Conservation (phyloP, 257 asterid species). For the Plectranthus barbatus region DNA sequence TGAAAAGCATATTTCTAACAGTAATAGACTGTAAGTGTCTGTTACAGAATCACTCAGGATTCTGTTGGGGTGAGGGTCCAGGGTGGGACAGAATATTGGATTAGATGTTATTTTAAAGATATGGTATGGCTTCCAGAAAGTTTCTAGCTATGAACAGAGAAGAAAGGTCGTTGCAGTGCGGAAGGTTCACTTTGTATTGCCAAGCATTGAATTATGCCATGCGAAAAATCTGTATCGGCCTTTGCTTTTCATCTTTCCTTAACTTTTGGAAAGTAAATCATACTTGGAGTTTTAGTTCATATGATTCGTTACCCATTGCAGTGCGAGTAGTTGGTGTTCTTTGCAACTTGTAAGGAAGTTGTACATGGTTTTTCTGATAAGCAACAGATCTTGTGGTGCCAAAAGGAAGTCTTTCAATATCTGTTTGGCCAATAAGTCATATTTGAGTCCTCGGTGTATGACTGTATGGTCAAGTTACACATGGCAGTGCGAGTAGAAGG, state of each 20-base stretch:
- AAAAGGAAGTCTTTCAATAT: neutral
- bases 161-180: neutral
- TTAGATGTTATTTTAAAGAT: neutral
- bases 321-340: neutral
- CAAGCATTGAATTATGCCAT: neutral
- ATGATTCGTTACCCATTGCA: neutral
- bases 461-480: too few species aligned
- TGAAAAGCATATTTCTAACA: neutral
- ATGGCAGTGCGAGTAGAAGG: neutral
- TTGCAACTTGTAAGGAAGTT: neutral
- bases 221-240: neutral
- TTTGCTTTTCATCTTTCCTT: neutral
- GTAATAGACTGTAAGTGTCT: too few species aligned
- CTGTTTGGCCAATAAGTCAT: too few species aligned
- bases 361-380: neutral
- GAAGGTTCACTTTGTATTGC: conserved; percentile 5
- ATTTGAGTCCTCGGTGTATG: too few species aligned
- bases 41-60: neutral
- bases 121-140: neutral
- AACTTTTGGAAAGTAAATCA: neutral
- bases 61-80: neutral
- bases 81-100: neutral
- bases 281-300: neutral
- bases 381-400: neutral
- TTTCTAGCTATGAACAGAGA: neutral